Percentiles rank a stretch among this genome's conserved stretches.
These are phyloP conservation scores for Heterobasidion occidentale DNA, from an alignment of 1,284 basidiomycete species.

Conservation along the genomic window DNA sequence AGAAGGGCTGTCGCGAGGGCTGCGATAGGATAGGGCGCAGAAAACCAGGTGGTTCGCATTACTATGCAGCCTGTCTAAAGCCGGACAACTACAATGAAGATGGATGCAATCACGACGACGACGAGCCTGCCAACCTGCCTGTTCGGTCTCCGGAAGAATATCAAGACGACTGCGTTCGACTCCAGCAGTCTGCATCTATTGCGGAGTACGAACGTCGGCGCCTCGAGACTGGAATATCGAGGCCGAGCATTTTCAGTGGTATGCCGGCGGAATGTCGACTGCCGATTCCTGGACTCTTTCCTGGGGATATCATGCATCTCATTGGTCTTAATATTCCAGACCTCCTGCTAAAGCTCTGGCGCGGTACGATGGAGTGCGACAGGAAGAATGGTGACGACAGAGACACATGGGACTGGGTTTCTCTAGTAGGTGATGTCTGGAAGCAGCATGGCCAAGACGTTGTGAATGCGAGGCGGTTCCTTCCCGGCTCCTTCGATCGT, in stretches of 20 bases:
- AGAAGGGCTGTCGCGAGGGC: conserved; percentile 2
- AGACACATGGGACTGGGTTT: conserved; percentile 13
- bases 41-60: conserved; percentile 4
- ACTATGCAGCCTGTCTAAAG: conserved; percentile 2
- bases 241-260: conserved; percentile 7
- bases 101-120: not conserved
- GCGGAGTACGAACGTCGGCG: conserved; percentile 1
- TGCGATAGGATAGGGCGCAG: conserved; percentile 3
- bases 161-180: not conserved
- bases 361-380: conserved; percentile 12
- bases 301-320: conserved; percentile 17
- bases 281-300: conserved; percentile 12
- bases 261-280: not conserved
- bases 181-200: not conserved
- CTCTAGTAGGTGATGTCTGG: conserved; percentile 8
- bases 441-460: conserved; percentile 12
- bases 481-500: conserved; percentile 21
- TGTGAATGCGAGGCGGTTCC: conserved; percentile 8
- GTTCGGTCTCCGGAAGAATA: not conserved
- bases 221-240: not conserved
- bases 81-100: not conserved
- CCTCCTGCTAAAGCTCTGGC: conserved; percentile 12
- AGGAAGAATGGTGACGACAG: conserved; percentile 4
- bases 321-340: conserved; percentile 14
- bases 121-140: not conserved